These are phyloP conservation scores for Exophiala viscosa DNA, from an alignment of 2,329 filamentous ascomycete species.

Conservation along the genomic window DNA sequence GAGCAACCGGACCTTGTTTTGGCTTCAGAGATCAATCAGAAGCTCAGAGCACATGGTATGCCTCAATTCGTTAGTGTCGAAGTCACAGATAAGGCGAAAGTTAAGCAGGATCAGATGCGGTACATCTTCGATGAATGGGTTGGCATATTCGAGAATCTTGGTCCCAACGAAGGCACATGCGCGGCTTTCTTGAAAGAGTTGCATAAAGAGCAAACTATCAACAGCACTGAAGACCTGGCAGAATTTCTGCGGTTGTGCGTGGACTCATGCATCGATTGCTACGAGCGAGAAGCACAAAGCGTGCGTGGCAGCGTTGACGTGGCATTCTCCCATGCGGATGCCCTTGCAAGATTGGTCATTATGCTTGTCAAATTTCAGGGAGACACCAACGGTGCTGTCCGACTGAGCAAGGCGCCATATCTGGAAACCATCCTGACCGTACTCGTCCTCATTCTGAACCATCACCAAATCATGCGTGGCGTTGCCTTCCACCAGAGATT, in stretches of 20 bases:
- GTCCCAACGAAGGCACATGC: slow-evolving; percentile 67
- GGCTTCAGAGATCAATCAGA: slow-evolving; percentile 68
- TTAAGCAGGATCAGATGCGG: slow-evolving; percentile 77
- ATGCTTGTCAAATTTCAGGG: slow-evolving; percentile 70
- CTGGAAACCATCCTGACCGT: slow-evolving; percentile 75
- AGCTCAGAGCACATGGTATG: slow-evolving; percentile 54
- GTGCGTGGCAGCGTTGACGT: slow-evolving; percentile 59
- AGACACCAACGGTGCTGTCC: slow-evolving; percentile 56
- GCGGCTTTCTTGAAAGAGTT: slow-evolving; percentile 80
- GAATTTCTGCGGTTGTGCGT: slow-evolving; percentile 77
- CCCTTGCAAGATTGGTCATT: slow-evolving; percentile 74
- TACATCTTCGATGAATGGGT: slow-evolving; percentile 98
- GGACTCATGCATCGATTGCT: slow-evolving; percentile 72
- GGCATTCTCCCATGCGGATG: slow-evolving; percentile 67
- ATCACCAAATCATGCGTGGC: slow-evolving; percentile 75
- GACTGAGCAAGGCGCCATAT: slow-evolving; percentile 64
- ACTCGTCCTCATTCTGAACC: slow-evolving; percentile 75
- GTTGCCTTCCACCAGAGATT: slow-evolving; percentile 83
- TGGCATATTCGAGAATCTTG: slow-evolving; percentile 72
- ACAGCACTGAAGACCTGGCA: slow-evolving; percentile 70
- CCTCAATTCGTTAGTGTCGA: slow-evolving; percentile 54
- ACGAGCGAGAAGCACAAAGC: slow-evolving; percentile 65
- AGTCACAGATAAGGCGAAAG: slow-evolving; percentile 54
- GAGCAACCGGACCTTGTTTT: slow-evolving; percentile 65
- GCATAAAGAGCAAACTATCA: slow-evolving; percentile 68